phyloP scores from a whole-genome alignment of 805 yeast genomes.

The Kuraishia capsulata region DNA sequence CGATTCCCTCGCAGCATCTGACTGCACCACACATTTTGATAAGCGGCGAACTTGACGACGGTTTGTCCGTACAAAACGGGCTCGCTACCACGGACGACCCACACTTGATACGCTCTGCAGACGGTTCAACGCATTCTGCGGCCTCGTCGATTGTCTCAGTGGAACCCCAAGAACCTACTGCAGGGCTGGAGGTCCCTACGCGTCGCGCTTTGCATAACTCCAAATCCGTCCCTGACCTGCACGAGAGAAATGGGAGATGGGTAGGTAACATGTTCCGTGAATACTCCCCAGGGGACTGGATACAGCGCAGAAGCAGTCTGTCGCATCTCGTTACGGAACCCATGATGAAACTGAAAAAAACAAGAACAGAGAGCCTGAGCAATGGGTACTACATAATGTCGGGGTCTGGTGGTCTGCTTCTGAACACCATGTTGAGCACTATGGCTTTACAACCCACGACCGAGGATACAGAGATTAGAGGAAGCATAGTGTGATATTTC shows the following conservation, averaged over 20 bases:
- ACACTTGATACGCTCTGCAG: too few relatives aligned
- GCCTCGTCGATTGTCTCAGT: not conserved
- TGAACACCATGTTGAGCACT: constrained; percentile 3
- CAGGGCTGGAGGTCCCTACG: not conserved
- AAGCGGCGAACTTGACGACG: too few relatives aligned
- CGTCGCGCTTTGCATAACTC: not conserved
- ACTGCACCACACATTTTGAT: not conserved
- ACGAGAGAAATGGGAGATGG: not conserved
- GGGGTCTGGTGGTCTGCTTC: constrained; percentile 11
- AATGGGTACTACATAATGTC: constrained; percentile 14
- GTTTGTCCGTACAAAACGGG: too few relatives aligned
- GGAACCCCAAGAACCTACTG: not conserved
- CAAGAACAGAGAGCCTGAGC: not conserved
- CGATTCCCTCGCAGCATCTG: not conserved
- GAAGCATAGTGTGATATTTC: too few relatives aligned
- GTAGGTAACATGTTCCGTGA: too few relatives aligned
- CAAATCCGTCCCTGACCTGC: constrained; percentile 1
- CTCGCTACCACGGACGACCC: too few relatives aligned
- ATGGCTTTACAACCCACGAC: not conserved
- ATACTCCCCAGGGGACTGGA: not conserved
- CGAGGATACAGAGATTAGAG: not conserved
- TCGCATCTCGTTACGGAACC: not conserved
- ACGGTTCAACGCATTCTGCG: not conserved
- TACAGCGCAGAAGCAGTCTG: not conserved
- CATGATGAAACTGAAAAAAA: not conserved